Percentiles rank a stretch among this genome's conserved stretches.
These are phyloP conservation scores for Pythium dissotocum DNA, from an alignment of 352 stramenopile species.

Conservation along the genomic window DNA sequence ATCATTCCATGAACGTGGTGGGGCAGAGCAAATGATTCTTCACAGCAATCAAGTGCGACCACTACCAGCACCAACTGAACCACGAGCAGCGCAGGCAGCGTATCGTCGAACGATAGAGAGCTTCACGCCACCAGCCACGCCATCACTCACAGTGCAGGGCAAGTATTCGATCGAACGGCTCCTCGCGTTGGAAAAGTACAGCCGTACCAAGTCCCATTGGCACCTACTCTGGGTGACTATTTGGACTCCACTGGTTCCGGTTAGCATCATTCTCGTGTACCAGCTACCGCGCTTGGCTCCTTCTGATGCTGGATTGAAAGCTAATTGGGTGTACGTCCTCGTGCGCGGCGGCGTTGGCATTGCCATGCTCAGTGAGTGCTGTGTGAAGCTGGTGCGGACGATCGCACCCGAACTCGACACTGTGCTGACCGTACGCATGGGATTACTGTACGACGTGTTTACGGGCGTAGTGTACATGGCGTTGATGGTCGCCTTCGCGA, in stretches of 20 bases:
- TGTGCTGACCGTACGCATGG: background rate
- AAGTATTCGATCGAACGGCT: background rate
- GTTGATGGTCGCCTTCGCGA: background rate
- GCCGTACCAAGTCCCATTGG: background rate
- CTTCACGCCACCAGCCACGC: background rate
- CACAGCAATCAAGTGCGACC: background rate
- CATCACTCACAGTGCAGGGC: background rate
- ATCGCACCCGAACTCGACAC: background rate
- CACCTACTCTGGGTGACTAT: background rate
- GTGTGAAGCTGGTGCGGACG: background rate
- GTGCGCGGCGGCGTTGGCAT: background rate
- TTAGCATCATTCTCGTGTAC: background rate
- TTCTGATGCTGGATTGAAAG: background rate
- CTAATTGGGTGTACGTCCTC: conserved; percentile 1
- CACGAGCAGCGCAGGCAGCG: background rate
- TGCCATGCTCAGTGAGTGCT: background rate
- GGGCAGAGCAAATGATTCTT: background rate
- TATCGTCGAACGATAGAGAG: background rate
- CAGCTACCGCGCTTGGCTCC: background rate
- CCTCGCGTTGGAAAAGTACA: background rate
- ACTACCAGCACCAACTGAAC: background rate
- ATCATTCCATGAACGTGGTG: too few species aligned
- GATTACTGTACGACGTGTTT: background rate
- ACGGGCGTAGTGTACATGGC: background rate
- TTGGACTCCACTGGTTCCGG: background rate